Base-by-base conservation (phyloP, 2,329 filamentous ascomycete species). In the Monilinia laxa region DNA sequence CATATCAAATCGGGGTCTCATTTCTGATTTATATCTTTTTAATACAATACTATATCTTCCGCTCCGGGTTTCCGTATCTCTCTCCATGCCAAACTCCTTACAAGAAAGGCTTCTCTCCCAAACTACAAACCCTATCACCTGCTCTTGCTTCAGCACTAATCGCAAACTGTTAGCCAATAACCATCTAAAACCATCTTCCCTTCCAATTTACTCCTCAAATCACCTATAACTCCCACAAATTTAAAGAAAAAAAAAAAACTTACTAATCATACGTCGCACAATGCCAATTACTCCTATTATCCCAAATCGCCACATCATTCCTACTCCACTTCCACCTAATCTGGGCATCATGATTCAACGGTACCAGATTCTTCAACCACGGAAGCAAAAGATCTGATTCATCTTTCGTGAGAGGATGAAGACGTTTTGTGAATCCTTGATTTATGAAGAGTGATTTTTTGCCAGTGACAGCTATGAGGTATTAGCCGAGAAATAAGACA, bases 261-360 rank as follows among this genome's bases (percentile, higher is more conserved):
- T n/a, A 60, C 58, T 66, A 66, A 38, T 68, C 64, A 67, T 68
- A 68, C n/a, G 64, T 68, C 20, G 64, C 64, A 47, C 57, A 58
- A 63, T 67, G 57, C 51, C 53, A 68, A 57, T 56, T 68, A 40
- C 64, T 62, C 20, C 67, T 57, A 42, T 90, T 90, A 73, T 90
- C 87, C 88, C 88, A 90, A 70, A 90, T 87, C 1, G 86, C 84
- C 5, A 82, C 73, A 70, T 85, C 83, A 66, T 85, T 84, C 72
- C 80, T 77, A 64, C 76, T 78, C 83, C 83, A 85, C 63, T 79
- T 78, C 71, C 82, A 85, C 4, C 84, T 78, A 11, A 86, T 83
- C 71, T 86, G 84, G 0, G 81, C 78, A 71, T 87, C 85, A 68
- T 86, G 84, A 71, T 87, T 87, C 72, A 84, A 78, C 7, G 80